Evolutionary conservation across 345 rosid genomes (phyloP), one percentile per base, ranked within the genome.

Genomic region (Tarenaya hassleriana): DNA sequence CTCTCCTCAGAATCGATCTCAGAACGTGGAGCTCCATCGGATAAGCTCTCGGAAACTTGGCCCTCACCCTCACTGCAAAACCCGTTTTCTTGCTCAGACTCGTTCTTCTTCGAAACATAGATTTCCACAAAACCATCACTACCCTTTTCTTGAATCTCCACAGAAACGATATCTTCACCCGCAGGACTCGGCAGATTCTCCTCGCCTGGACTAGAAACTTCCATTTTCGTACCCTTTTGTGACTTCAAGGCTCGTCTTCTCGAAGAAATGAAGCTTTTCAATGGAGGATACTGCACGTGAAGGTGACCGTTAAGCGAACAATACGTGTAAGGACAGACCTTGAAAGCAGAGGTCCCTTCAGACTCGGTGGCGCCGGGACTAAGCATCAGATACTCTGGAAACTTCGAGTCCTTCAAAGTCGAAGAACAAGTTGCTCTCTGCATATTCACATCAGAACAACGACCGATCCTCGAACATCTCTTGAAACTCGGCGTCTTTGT

Each of bases 281-380:
- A 59, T 19, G 96, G 96, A 47, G 84, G 86, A 69, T 63, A 63
- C 65, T 77, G 87, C 20, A 70, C 18, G 55, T 78, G 96, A 34
- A 59, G 80, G 75, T 85, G 98, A 16, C 95, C 95, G 19, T 92
- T 92, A 16, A 92, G 94, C 45, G 98, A 92, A 61, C 98, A 92
- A 60, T 83, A 85, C 14, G 70, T 71, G 55, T 83, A 85, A 10
- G 94, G 82, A 41, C 98, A 92, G 16, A 92, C 95, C 83, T 73
- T 83, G 62, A 63, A 49, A 29, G 59, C 71, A 6, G 98, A 92
- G 60, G 94, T 83, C 37, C 98, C 96, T 47, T 83, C 70, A 12
- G 78, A 79, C 57, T 76, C 76, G 1, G 76, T 76, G 4, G 69
- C 90, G 0, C 83, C 96, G 10, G 77, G 84, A 47, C 64, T 79